Conservation (phyloP, 108 stramenopile genomes). For the Pseudonitzschia delicatissima region DNA sequence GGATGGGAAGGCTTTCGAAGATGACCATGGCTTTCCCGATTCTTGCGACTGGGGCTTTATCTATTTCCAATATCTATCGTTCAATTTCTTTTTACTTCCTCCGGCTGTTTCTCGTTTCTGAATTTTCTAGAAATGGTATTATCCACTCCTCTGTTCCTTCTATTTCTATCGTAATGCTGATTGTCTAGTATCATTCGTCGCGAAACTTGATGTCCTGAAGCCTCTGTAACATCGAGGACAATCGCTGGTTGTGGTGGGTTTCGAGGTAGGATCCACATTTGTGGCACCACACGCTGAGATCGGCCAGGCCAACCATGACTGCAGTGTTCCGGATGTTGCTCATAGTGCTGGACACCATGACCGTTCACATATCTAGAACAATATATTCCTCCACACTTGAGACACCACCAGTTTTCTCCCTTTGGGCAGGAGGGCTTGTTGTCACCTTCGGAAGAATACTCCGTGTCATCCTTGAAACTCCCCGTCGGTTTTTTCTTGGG, state of each 20-base stretch:
- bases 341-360: slow-evolving; percentile 63
- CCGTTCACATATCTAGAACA: slow-evolving; percentile 78
- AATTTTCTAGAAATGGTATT: too few species aligned
- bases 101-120: too few species aligned
- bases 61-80: too few species aligned
- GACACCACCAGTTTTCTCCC: slow-evolving; percentile 77
- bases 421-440: slow-evolving; percentile 31
- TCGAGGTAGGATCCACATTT: slow-evolving; percentile 56
- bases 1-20: slow-evolving; percentile 41
- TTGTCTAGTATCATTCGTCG: slow-evolving; percentile 9
- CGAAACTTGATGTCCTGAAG: slow-evolving; percentile 57
- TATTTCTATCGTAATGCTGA: too few species aligned
- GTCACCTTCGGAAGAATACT: not conserved
- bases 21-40: too few species aligned
- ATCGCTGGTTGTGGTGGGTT: slow-evolving; percentile 15
- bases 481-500: not conserved
- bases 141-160: too few species aligned
- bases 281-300: slow-evolving; percentile 83
- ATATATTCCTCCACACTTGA: slow-evolving; percentile 50
- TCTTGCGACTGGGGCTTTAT: too few species aligned
- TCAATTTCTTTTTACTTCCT: too few species aligned
- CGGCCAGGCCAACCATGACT: slow-evolving; percentile 61
- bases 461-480: slow-evolving; percentile 12
- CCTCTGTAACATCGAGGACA: slow-evolving; percentile 33
- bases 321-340: slow-evolving; percentile 51